Percentiles rank a stretch among this genome's conserved stretches.
These are phyloP conservation scores for Penicillium sp. DNA, from an alignment of 2,329 filamentous ascomycete species.

Conservation along the genomic window DNA sequence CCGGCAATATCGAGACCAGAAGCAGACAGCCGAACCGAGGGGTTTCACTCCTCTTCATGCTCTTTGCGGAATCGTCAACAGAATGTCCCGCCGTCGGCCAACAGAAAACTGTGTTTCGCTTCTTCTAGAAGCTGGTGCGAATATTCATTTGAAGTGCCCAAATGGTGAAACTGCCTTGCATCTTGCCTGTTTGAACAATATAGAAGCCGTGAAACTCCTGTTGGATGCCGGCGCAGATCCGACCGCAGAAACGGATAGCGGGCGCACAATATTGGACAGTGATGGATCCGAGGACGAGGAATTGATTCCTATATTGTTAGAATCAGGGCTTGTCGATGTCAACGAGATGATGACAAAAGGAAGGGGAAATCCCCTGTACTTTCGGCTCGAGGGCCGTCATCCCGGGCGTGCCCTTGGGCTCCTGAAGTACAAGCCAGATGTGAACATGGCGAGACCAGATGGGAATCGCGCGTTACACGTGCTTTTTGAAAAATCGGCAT, in stretches of 20 bases:
- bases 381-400: background rate
- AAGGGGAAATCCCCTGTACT: background rate
- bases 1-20: background rate
- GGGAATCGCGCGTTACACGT: background rate
- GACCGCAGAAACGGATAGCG: conserved; percentile 5
- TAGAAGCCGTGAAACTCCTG: background rate
- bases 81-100: background rate
- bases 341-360: background rate
- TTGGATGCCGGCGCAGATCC: conserved; percentile 9
- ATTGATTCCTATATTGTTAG: background rate
- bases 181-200: conserved; percentile 1
- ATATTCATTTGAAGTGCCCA: conserved; percentile 1
- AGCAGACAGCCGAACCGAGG: background rate
- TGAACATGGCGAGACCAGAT: background rate
- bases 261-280: background rate
- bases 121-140: conserved; percentile 9
- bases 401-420: background rate
- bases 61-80: background rate
- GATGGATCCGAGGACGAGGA: background rate
- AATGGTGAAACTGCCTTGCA: conserved; percentile 8
- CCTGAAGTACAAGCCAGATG: background rate
- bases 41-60: background rate
- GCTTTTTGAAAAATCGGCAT: background rate
- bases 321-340: background rate
- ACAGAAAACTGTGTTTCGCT: background rate